Evolutionary conservation across 1,284 basidiomycete genomes (phyloP).

Genomic region (Melanopsichium pennsylvanicum): DNA sequence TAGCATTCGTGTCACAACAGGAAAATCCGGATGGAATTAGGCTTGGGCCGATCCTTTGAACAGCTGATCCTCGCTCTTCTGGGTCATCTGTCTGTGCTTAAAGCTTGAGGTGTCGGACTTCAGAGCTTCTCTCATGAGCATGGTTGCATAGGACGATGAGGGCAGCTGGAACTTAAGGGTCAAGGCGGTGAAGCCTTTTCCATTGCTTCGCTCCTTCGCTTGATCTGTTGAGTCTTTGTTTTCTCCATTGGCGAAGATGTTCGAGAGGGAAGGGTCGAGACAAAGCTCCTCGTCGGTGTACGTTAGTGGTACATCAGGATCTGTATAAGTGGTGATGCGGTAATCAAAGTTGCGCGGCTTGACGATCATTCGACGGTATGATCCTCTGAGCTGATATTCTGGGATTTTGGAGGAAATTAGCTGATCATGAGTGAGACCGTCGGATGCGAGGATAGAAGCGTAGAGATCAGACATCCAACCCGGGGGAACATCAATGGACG

Average conservation of each 20-base stretch:
- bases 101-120: constrained; percentile 59
- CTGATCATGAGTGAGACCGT: constrained; percentile 86
- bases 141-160: constrained; percentile 61
- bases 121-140: constrained; percentile 62
- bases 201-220: background rate
- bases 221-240: background rate
- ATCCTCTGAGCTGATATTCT: constrained; percentile 89
- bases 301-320: constrained; percentile 86
- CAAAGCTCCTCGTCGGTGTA: constrained; percentile 94
- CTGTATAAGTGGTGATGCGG: constrained; percentile 84
- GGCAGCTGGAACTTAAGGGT: constrained; percentile 58
- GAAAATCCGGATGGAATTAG: too few relatives aligned
- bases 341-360: constrained; percentile 81
- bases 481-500: constrained; percentile 86
- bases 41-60: constrained; percentile 21
- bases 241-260: background rate
- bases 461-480: constrained; percentile 83
- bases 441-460: constrained; percentile 77
- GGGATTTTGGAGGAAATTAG: constrained; percentile 72
- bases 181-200: constrained; percentile 48
- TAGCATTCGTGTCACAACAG: too few relatives aligned
- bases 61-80: constrained; percentile 47
- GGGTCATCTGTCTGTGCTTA: constrained; percentile 50
- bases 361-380: constrained; percentile 90
- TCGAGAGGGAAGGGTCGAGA: constrained; percentile 8